phyloP scores from a whole-genome alignment of 2,329 filamentous ascomycete genomes.

The Pseudocercospora cruenta region DNA sequence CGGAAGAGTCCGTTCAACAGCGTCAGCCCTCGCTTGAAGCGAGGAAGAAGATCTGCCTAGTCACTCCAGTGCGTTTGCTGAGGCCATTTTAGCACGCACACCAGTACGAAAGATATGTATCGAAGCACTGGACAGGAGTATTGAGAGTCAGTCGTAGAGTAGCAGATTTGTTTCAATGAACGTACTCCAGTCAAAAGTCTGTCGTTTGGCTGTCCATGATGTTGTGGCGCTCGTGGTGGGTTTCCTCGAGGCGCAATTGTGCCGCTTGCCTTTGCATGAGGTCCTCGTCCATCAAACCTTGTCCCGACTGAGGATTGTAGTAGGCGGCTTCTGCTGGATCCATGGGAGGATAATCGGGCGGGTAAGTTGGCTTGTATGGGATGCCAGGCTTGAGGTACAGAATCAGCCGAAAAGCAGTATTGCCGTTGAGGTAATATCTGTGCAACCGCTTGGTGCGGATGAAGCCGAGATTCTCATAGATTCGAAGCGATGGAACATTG shows the following conservation, averaged over 20 bases:
- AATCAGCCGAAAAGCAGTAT: slow-evolving; percentile 87
- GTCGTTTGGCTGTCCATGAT: slow-evolving; percentile 7
- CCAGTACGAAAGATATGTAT: neutral
- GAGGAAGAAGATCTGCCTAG: neutral
- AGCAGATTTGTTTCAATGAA: neutral
- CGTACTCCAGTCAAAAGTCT: neutral
- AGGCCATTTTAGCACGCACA: neutral
- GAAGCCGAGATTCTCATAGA: slow-evolving; percentile 93
- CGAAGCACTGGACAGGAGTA: neutral
- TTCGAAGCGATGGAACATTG: slow-evolving; percentile 83
- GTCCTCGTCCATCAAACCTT: slow-evolving; percentile 30
- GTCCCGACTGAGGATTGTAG: neutral
- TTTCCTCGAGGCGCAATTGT: slow-evolving; percentile 35
- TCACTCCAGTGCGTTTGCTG: neutral
- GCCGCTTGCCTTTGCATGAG: slow-evolving; percentile 34
- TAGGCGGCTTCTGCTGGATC: slow-evolving; percentile 21
- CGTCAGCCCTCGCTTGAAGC: neutral
- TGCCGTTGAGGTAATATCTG: slow-evolving; percentile 95
- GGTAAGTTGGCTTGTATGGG: slow-evolving; percentile 44
- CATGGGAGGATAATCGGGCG: slow-evolving; percentile 34
- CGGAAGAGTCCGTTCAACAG: neutral
- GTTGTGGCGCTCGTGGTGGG: slow-evolving; percentile 29
- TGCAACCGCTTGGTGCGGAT: slow-evolving; percentile 89
- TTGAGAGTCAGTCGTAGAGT: neutral
- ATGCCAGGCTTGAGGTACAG: slow-evolving; percentile 72